Conservation (phyloP, 2,329 filamentous ascomycete species). For the Salinomyces thailandicus region DNA sequence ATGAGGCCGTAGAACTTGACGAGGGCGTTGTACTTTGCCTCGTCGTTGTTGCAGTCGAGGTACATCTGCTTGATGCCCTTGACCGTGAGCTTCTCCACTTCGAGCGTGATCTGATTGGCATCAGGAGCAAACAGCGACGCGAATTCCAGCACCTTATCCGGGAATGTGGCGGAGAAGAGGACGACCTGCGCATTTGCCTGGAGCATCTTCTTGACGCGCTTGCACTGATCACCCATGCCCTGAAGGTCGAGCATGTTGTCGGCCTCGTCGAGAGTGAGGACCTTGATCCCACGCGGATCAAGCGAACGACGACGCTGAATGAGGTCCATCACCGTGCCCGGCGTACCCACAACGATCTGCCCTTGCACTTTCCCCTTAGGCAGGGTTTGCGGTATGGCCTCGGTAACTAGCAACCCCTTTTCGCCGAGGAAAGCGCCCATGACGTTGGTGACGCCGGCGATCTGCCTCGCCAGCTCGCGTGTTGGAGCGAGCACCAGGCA, state of each 20-base stretch:
- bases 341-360: conserved; percentile 83
- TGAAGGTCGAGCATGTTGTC: conserved; percentile 98
- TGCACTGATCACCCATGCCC: conserved; percentile 88
- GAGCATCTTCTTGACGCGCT: conserved; percentile 70
- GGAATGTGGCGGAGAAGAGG: conserved; percentile 91
- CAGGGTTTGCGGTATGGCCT: conserved; percentile 70
- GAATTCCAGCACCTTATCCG: conserved; percentile 73
- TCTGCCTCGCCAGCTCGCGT: conserved; percentile 89
- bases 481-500: conserved; percentile 84
- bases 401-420: conserved; percentile 60
- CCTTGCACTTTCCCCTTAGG: conserved; percentile 57
- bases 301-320: conserved; percentile 62
- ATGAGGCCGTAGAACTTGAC: conserved; percentile 92
- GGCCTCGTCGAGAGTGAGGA: conserved; percentile 89
- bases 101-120: conserved; percentile 76
- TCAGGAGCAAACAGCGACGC: conserved; percentile 75
- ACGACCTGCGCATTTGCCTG: conserved; percentile 72
- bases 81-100: conserved; percentile 85
- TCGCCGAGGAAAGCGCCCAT: conserved; percentile 69
- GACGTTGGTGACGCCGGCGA: conserved; percentile 68
- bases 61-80: conserved; percentile 97
- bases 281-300: conserved; percentile 59
- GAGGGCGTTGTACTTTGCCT: conserved; percentile 77
- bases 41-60: conserved; percentile 75
- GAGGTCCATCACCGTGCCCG: conserved; percentile 83